Evolutionary conservation across 1,284 basidiomycete species (phyloP), one percentile per base, ranked within the genome.

Genomic region (Ceratobasidium sp.): DNA sequence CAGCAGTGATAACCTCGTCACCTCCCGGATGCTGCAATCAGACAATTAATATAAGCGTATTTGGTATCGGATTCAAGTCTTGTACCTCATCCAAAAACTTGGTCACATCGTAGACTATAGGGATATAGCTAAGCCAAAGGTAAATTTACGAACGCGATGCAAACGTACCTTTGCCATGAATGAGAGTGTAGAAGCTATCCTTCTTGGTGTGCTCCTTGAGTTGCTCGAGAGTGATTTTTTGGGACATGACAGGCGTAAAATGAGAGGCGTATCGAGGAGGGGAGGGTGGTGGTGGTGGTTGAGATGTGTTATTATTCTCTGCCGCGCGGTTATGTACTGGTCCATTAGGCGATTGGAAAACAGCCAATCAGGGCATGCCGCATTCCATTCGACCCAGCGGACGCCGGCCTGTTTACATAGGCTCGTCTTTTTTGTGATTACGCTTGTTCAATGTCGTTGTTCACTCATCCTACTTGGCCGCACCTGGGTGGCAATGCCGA

Each of bases 81-180:
- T 85, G 76, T 82, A 96, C 94, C 91, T 99, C 97, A 83, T 98
- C 96, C 79, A 97, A 85, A 88, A 99, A 99, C 81, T 92, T 91
- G 69, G 95, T 91, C 77, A 92, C 91, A 83, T 98, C 88, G 87
- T 99, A 99, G 73, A 99, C 97, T 97, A 81, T 9, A 30, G 32
- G 47, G 13, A 32, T 23, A 47, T n/a, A 13, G 26, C 28, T 46
- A 38, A 23, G 26, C 26, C 44, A 35, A 47, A 44, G 32, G 30
- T 30, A 71, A 35, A 30, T 54, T 46, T 35, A 18, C 41, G 26
- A 46, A 55, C 28, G 62, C 43, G 49, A 57, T 66, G 28, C 58
- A 46, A 3, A 82, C 87, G 72, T 74, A 93, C 92, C 93, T 81
- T 96, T 96, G 79, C 88, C 89, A 80, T 91, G 88, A 78, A 98